A percentile compares a stretch with the other conserved stretches of the same genome.
These are phyloP conservation scores for Rhodomyrtus psidioides DNA, from an alignment of 441 rosid genomes.

Conservation along the genomic window DNA sequence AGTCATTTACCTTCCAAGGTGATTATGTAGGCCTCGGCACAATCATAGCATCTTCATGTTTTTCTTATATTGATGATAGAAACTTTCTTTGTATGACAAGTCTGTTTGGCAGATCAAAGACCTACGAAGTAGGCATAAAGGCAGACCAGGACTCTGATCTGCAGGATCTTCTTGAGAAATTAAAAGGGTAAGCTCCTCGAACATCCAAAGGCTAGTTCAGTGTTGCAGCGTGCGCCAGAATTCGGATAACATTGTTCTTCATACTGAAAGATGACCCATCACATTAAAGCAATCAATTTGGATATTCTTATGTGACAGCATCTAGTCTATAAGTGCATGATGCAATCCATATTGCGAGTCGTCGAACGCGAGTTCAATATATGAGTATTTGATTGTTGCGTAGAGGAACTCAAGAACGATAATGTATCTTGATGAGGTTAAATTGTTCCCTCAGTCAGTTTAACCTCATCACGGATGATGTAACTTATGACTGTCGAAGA, in stretches of 20 bases:
- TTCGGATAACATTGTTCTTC: background rate
- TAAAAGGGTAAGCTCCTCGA: background rate
- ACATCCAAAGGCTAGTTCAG: background rate
- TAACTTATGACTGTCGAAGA: background rate
- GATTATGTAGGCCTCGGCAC: background rate
- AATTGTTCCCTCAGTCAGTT: background rate
- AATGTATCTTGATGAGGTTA: too few relatives aligned
- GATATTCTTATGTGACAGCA: background rate
- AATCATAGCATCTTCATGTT: background rate
- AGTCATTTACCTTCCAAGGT: constrained; percentile 21
- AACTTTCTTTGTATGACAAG: background rate
- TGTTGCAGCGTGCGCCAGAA: background rate
- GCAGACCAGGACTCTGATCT: background rate
- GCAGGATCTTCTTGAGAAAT: background rate
- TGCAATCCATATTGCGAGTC: background rate
- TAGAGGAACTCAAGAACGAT: background rate
- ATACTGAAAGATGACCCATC: background rate
- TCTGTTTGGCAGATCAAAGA: background rate
- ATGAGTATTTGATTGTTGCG: background rate
- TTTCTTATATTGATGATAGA: background rate
- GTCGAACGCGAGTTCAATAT: background rate
- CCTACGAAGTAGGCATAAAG: background rate
- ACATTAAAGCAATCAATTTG: background rate
- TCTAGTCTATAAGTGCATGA: background rate
- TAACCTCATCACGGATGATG: background rate